Base-by-base conservation (phyloP, 2,329 filamentous ascomycete species). In the Fusarium haematococcum region DNA sequence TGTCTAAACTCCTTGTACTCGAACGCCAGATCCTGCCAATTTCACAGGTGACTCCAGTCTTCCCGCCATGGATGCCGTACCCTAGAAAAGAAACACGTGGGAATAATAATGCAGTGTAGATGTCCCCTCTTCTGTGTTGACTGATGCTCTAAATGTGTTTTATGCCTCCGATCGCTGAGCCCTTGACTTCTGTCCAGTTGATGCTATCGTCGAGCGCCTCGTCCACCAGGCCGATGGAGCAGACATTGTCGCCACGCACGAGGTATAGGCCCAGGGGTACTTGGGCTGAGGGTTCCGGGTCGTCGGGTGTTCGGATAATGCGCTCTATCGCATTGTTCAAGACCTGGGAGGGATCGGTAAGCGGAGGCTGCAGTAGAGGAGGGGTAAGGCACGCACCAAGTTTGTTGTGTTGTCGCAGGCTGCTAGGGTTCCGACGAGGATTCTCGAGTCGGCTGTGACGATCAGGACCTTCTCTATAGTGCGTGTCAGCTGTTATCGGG, bases 321-420 rank as follows among this genome's bases (percentile, higher is more conserved):
- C 97, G 93, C 84, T 99, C 97, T 71, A 95, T 87, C 5, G 96
- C 94, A 74, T 94, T 88, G 75, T 91, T 90, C 14, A 99, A 89
- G 30, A 98, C 95, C 91, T 92, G 43, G 20, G 25, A 27, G 20
- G 41, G 35, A 6, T 23, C 37, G 14, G 71, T 80, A 32, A 80
- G 78, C 65, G 54, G 18, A 45, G 33, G 8, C 39, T 37, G 45
- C n/a, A 30, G 23, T 25, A 37, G 23, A 27, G 25, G 16, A 27
- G 35, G 58, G 13, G 27, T 25, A 25, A 33, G 30, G 39, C 50
- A 75, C 85, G 70, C 84, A 92, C 91, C 72, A 99, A 86, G 84
- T 99, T 99, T 76, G 97, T 98, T 79, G 93, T 91, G 84, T 98
- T 92, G 83, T 99, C 97, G 81, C 93, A 95, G 52, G 94, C 94